Evolutionary conservation across 169 alveolate genomes (phyloP).

Genomic region (Plasmodium gonderi): DNA sequence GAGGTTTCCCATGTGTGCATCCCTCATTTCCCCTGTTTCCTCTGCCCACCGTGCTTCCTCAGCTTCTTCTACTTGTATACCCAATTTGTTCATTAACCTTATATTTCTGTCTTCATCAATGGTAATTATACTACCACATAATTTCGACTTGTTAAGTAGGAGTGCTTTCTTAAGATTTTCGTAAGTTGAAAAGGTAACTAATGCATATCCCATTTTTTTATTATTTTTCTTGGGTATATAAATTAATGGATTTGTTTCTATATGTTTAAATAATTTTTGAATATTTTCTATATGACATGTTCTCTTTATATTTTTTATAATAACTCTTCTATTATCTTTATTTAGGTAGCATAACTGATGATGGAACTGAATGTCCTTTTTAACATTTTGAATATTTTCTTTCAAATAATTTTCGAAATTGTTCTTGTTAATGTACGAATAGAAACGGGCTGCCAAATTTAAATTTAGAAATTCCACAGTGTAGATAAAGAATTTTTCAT

Average conservation of each 20-base stretch:
- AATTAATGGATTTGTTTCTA: slow-evolving; percentile 14
- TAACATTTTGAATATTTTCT: neutral
- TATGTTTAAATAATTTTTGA: slow-evolving; percentile 37
- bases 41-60: neutral
- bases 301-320: slow-evolving; percentile 57
- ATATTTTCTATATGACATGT: slow-evolving; percentile 63
- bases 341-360: slow-evolving; percentile 26
- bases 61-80: neutral
- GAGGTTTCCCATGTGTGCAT: neutral
- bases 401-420: slow-evolving; percentile 15
- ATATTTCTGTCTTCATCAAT: neutral
- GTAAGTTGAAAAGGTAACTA: slow-evolving; percentile 30
- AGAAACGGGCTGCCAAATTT: slow-evolving; percentile 19
- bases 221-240: slow-evolving; percentile 53
- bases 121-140: slow-evolving; percentile 41
- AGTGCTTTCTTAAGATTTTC: slow-evolving; percentile 34
- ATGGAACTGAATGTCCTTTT: neutral
- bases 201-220: slow-evolving; percentile 60
- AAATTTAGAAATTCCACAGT: slow-evolving; percentile 32
- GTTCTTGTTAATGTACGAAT: neutral
- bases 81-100: neutral
- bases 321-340: slow-evolving; percentile 16
- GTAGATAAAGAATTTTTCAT: slow-evolving; percentile 16
- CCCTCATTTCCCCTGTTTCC: neutral
- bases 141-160: slow-evolving; percentile 9